phyloP scores from a whole-genome alignment of 108 stramenopile species.

The Pseudonitzschia pungens region DNA sequence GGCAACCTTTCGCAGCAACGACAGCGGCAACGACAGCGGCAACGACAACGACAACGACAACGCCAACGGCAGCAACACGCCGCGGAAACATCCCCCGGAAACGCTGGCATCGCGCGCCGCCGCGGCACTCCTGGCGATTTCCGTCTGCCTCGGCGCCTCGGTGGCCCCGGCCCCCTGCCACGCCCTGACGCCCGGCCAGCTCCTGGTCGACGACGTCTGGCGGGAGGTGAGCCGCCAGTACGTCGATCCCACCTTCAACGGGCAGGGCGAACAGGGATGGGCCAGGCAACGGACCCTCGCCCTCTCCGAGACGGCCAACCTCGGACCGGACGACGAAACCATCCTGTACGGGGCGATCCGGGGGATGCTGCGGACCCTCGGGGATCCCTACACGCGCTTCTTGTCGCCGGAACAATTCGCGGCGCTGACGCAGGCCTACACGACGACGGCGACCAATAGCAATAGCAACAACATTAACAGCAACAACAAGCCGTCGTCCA shows the following conservation, averaged over 20 bases:
- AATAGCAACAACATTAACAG: background rate
- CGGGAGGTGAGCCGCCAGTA: conserved; percentile 48
- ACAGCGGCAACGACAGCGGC: background rate
- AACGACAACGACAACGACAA: background rate
- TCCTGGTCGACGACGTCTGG: conserved; percentile 58
- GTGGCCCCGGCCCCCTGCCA: background rate
- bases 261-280: conserved; percentile 58
- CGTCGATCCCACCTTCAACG: conserved; percentile 54
- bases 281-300: conserved; percentile 33
- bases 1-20: no score
- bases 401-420: conserved; percentile 25
- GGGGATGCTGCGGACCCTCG: conserved; percentile 41
- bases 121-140: conserved; percentile 4
- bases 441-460: background rate
- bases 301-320: conserved; percentile 35
- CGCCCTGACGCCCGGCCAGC: conserved; percentile 51
- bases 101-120: no score
- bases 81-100: background rate
- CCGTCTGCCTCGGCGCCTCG: background rate
- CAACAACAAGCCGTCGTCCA: background rate
- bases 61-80: background rate
- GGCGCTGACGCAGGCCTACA: conserved; percentile 14
- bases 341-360: conserved; percentile 35
- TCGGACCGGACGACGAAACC: conserved; percentile 55
- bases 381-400: conserved; percentile 63